A percentile compares a stretch with the other conserved stretches of the same genome.
Evolutionary conservation across 495 filamentous ascomycete species (phyloP).

Genomic region (Cetradonia linearis): DNA sequence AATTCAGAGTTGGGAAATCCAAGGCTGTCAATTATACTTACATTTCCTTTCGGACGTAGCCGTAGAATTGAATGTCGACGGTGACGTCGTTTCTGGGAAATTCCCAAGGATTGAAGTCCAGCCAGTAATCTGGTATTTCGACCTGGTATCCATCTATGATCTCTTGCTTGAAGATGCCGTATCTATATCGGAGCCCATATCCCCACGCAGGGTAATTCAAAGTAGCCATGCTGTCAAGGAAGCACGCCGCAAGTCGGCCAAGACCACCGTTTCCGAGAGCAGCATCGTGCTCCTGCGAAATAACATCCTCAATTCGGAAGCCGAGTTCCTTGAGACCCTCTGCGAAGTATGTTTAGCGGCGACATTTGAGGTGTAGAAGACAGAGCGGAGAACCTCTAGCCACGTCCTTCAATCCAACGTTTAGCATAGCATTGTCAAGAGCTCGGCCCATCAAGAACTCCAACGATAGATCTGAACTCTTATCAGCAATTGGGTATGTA

Average conservation of each 20-base stretch:
- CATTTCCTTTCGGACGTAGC: constrained; percentile 60
- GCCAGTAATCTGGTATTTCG: constrained; percentile 96
- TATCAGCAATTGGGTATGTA: constrained; percentile 9
- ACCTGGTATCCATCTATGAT: constrained; percentile 96
- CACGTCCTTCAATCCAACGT: constrained; percentile 75
- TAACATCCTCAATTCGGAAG: constrained; percentile 93
- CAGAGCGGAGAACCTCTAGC: constrained; percentile 52
- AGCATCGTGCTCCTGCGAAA: constrained; percentile 90
- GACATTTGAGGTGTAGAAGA: not conserved
- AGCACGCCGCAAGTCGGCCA: constrained; percentile 88
- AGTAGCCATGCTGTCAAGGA: constrained; percentile 89
- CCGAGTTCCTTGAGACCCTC: constrained; percentile 80
- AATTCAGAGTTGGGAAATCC: not conserved
- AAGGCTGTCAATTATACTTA: constrained; percentile 28
- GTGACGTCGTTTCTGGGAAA: constrained; percentile 91
- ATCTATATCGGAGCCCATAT: constrained; percentile 87
- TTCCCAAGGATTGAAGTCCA: constrained; percentile 99
- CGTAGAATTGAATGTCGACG: constrained; percentile 95
- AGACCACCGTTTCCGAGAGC: constrained; percentile 94
- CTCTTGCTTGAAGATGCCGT: constrained; percentile 99
- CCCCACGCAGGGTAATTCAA: constrained; percentile 96
- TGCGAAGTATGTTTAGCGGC: constrained; percentile 25
- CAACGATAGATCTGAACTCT: constrained; percentile 60
- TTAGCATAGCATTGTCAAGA: constrained; percentile 97
- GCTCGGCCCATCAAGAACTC: constrained; percentile 97